Conservation (phyloP, 2,329 filamentous ascomycete genomes). For the Xylariaceae sp. region DNA sequence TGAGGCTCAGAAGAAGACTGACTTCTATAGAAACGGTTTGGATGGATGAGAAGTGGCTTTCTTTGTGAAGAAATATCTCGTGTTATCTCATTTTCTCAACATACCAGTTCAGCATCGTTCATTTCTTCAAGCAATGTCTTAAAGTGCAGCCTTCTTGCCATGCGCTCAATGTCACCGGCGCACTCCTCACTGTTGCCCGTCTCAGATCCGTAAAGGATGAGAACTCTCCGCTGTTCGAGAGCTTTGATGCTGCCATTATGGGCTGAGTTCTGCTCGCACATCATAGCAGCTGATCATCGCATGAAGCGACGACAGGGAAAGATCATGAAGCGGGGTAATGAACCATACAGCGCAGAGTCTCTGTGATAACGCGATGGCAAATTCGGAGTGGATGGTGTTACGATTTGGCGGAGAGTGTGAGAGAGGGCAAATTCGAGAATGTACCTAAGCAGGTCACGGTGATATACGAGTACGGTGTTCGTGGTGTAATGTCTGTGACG, state of each 20-base stretch:
- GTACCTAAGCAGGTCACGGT: too few species aligned
- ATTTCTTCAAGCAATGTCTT: slow-evolving; percentile 69
- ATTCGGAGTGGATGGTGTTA: background rate
- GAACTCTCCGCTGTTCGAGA: slow-evolving; percentile 39
- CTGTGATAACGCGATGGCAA: background rate
- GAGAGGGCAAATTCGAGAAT: too few species aligned
- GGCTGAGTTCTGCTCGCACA: slow-evolving; percentile 16
- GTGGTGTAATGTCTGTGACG: too few species aligned
- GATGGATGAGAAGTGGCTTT: background rate
- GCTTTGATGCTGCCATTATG: slow-evolving; percentile 25
- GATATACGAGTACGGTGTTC: too few species aligned
- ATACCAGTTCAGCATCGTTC: slow-evolving; percentile 68
- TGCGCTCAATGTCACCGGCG: slow-evolving; percentile 73
- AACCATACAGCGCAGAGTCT: background rate
- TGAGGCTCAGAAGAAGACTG: background rate
- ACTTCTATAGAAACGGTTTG: background rate
- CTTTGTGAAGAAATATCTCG: background rate
- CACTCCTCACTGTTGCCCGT: slow-evolving; percentile 92
- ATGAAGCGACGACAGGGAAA: background rate
- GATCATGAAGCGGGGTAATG: background rate
- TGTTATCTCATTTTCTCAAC: slow-evolving; percentile 31
- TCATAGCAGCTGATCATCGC: slow-evolving; percentile 16
- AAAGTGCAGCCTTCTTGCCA: slow-evolving; percentile 75
- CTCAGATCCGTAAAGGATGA: slow-evolving; percentile 89
- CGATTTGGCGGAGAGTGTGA: too few species aligned